Percentiles rank a stretch among this genome's conserved stretches.
These are phyloP conservation scores for Mentha longifolia DNA, from an alignment of 257 asterid species.

Conservation along the genomic window DNA sequence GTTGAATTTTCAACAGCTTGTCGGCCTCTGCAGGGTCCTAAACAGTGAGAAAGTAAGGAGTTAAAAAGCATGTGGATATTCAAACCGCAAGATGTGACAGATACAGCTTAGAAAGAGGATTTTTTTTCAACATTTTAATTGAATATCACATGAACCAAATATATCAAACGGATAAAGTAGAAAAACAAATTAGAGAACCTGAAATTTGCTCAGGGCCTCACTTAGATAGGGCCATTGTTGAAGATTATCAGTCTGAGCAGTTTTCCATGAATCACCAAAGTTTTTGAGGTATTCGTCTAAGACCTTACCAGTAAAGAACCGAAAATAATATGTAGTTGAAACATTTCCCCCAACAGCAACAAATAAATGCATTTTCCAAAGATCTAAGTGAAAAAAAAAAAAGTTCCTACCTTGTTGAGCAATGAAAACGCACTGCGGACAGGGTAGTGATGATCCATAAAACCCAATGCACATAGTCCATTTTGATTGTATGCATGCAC, in stretches of 20 bases:
- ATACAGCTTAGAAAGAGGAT: not conserved
- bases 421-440: constrained; percentile 91
- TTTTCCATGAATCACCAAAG: constrained; percentile 89
- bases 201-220: constrained; percentile 71
- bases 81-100: not conserved
- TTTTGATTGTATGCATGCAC: constrained; percentile 82
- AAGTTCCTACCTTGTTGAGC: constrained; percentile 70
- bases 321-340: not conserved
- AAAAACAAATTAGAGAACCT: constrained; percentile 36
- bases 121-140: not conserved
- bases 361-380: not conserved
- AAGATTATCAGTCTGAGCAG: constrained; percentile 60
- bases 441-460: constrained; percentile 94
- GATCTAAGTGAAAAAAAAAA: not conserved
- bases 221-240: constrained; percentile 80
- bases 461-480: constrained; percentile 83
- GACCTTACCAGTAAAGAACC: constrained; percentile 49
- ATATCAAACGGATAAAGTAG: not conserved
- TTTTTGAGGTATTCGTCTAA: constrained; percentile 79
- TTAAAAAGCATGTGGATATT: constrained; percentile 5
- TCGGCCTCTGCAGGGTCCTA: constrained; percentile 99
- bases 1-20: constrained; percentile 82
- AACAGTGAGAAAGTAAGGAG: constrained; percentile 12
- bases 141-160: not conserved
- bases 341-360: not conserved